phyloP scores from a whole-genome alignment of 1,284 basidiomycete species.

The Paramarasmius palmivorus region DNA sequence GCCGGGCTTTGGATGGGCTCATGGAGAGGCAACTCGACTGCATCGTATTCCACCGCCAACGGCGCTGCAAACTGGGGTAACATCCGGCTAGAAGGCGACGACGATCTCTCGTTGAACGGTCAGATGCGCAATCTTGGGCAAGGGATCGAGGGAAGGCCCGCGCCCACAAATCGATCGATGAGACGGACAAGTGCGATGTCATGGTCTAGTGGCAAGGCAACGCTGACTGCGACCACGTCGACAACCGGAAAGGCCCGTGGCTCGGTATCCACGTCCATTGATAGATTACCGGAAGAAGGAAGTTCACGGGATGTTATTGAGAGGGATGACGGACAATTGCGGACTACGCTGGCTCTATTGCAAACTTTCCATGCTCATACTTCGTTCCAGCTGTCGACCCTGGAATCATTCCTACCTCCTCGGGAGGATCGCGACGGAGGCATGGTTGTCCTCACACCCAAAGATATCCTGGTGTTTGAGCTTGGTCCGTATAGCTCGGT shows the following conservation, averaged over 20 bases:
- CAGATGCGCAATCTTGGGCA: slow-evolving; percentile 60
- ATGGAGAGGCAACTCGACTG: slow-evolving; percentile 52
- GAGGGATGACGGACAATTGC: slow-evolving; percentile 45
- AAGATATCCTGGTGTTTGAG: slow-evolving; percentile 67
- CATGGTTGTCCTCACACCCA: slow-evolving; percentile 44
- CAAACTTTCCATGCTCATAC: slow-evolving; percentile 76
- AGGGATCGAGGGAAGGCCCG: slow-evolving; percentile 63
- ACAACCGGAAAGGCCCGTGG: slow-evolving; percentile 27
- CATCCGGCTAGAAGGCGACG: slow-evolving; percentile 62
- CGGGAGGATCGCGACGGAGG: slow-evolving; percentile 15
- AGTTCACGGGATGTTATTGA: slow-evolving; percentile 13
- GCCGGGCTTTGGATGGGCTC: slow-evolving; percentile 74
- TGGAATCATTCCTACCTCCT: slow-evolving; percentile 48
- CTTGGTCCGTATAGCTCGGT: slow-evolving; percentile 68
- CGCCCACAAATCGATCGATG: slow-evolving; percentile 34
- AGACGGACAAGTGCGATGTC: slow-evolving; percentile 44
- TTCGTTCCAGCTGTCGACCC: slow-evolving; percentile 60
- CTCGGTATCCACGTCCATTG: slow-evolving; percentile 23
- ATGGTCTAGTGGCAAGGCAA: slow-evolving; percentile 35
- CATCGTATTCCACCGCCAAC: slow-evolving; percentile 46
- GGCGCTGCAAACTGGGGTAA: slow-evolving; percentile 53
- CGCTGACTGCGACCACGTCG: slow-evolving; percentile 16
- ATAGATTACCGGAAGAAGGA: slow-evolving; percentile 27
- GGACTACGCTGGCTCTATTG: slow-evolving; percentile 66
- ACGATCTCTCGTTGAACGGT: slow-evolving; percentile 44